Evolutionary conservation across 257 asterid genomes (phyloP).

Genomic region (Lycium ferocissimum): DNA sequence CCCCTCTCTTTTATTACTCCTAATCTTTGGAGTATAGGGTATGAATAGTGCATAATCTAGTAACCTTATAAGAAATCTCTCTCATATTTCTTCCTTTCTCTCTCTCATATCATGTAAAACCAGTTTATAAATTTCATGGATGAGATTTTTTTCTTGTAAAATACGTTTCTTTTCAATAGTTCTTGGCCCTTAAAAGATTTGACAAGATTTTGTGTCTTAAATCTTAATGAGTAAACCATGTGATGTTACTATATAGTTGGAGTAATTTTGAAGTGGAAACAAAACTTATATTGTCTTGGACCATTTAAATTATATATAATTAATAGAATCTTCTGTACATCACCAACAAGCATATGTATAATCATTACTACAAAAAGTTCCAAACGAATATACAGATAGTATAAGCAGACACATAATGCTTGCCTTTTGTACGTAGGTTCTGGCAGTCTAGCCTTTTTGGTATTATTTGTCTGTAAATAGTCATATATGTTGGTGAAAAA

Average conservation of each 20-base stretch:
- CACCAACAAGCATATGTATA: neutral
- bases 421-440: conserved; percentile 24
- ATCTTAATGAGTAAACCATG: conserved; percentile 42
- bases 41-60: neutral
- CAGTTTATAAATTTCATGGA: conserved; percentile 37
- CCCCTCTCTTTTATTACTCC: neutral
- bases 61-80: neutral
- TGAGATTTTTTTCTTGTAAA: conserved; percentile 30
- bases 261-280: conserved; percentile 19
- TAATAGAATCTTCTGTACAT: conserved; percentile 20
- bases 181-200: conserved; percentile 47
- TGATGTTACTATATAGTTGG: conserved; percentile 24
- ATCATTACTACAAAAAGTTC: conserved; percentile 19
- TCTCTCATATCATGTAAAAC: conserved; percentile 53
- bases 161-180: conserved; percentile 38
- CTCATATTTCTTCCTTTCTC: conserved; percentile 8
- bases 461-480: conserved; percentile 14
- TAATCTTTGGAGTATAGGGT: neutral
- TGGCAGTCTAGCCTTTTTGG: neutral
- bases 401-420: conserved; percentile 1
- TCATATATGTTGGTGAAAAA: neutral
- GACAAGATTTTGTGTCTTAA: conserved; percentile 41
- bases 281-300: conserved; percentile 16
- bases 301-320: neutral
- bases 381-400: conserved; percentile 23